Evolutionary conservation across 176 grass and related monocot species (phyloP).

Genomic region (Areca catechu): DNA sequence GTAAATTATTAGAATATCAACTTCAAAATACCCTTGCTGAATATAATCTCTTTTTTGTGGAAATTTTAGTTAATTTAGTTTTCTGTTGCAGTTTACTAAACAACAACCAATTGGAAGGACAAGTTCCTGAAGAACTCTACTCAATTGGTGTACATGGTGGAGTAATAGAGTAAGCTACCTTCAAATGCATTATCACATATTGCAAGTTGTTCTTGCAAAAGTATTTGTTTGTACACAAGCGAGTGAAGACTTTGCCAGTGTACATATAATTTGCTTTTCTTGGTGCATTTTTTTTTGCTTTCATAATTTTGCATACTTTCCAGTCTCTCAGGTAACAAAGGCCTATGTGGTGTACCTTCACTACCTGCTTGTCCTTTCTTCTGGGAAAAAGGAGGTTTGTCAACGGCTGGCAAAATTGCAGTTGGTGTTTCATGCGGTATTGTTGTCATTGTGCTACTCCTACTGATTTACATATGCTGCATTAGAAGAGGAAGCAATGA

Average conservation of each 20-base stretch:
- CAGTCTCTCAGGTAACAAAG: slow-evolving; percentile 97
- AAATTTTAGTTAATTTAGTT: not conserved
- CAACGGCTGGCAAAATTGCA: slow-evolving; percentile 76
- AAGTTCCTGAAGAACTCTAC: slow-evolving; percentile 94
- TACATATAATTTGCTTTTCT: no score
- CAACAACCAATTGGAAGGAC: slow-evolving; percentile 81
- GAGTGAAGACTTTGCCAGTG: no score
- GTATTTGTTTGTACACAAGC: no score
- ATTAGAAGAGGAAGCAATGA: slow-evolving; percentile 61
- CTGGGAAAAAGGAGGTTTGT: slow-evolving; percentile 88
- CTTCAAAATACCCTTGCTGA: no score
- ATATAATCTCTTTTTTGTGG: no score
- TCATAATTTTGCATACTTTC: not conserved
- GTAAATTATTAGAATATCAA: no score
- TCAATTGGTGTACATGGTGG: slow-evolving; percentile 96
- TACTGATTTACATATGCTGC: slow-evolving; percentile 78
- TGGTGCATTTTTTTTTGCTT: not conserved
- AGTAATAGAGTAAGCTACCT: slow-evolving; percentile 81
- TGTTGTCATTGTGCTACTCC: slow-evolving; percentile 55
- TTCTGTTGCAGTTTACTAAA: slow-evolving; percentile 60
- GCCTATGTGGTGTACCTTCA: slow-evolving; percentile 81
- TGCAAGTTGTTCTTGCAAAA: no score
- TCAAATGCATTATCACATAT: no score
- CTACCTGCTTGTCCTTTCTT: slow-evolving; percentile 81
- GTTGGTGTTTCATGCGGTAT: slow-evolving; percentile 65